phyloP scores from a whole-genome alignment of 352 stramenopile genomes.

The Lagenidium sp. region DNA sequence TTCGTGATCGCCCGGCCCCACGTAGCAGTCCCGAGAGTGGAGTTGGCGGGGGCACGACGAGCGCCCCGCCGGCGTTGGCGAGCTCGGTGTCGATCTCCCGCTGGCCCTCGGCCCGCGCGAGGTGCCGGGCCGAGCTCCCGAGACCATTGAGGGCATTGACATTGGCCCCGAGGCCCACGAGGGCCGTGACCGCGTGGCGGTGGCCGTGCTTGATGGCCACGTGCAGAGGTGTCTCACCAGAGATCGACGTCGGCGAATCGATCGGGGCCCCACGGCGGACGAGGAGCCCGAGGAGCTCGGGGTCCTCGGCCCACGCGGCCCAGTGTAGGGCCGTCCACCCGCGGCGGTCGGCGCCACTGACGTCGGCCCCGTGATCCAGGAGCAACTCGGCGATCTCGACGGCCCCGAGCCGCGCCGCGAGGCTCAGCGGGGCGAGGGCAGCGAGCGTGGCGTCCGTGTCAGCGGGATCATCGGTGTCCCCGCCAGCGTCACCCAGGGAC shows the following conservation, averaged over 20 bases:
- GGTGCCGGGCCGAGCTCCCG: neutral
- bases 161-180: slow-evolving; percentile 8
- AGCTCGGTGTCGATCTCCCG: neutral
- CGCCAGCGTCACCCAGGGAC: no score
- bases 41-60: no score
- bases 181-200: slow-evolving; percentile 1
- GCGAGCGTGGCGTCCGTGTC: no score
- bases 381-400: slow-evolving; percentile 14
- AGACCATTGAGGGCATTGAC: slow-evolving; percentile 3
- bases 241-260: slow-evolving; percentile 1
- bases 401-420: slow-evolving; percentile 7
- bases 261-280: slow-evolving; percentile 6
- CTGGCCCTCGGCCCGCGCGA: neutral
- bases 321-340: slow-evolving; percentile 9
- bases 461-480: no score
- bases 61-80: no score
- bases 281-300: slow-evolving; percentile 10
- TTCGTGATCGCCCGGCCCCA: no score
- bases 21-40: no score
- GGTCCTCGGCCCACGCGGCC: slow-evolving; percentile 9
- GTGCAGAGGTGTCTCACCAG: slow-evolving; percentile 14
- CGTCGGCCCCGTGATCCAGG: slow-evolving; percentile 5
- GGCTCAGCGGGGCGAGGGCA: slow-evolving; percentile 2
- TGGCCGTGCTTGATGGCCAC: slow-evolving; percentile 13
- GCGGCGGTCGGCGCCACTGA: neutral